Percentiles rank a stretch among this genome's conserved stretches.
These are phyloP conservation scores for Pestalotiopsis sp. DNA, from an alignment of 2,329 filamentous ascomycete genomes.

Conservation along the genomic window DNA sequence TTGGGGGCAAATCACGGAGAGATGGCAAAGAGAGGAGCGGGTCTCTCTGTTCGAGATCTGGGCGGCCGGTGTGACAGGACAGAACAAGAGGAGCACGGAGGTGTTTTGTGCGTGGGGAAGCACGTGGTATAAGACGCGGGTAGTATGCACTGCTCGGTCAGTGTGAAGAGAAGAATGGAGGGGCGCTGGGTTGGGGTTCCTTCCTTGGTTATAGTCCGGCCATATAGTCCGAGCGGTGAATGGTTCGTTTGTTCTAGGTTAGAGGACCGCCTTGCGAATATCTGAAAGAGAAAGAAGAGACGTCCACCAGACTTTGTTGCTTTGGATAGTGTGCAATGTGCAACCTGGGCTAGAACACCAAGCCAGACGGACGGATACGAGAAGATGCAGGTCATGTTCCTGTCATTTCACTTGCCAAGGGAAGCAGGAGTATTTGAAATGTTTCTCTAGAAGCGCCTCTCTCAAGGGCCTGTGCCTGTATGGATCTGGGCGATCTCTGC, in stretches of 20 bases:
- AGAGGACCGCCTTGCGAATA: background rate
- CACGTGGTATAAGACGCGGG: no score
- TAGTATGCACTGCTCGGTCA: no score
- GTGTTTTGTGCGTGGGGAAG: background rate
- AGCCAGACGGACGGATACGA: background rate
- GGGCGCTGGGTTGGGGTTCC: background rate
- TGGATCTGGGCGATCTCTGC: background rate
- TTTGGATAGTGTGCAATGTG: background rate
- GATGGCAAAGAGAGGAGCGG: no score
- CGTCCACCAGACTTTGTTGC: background rate
- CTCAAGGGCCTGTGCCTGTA: background rate
- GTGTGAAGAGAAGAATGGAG: background rate
- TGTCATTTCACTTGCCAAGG: constrained; percentile 10
- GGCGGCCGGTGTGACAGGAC: no score
- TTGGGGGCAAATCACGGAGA: no score
- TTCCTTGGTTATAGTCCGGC: background rate
- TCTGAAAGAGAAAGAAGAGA: background rate
- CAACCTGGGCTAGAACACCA: no score
- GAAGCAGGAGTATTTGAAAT: background rate
- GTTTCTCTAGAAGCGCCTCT: background rate
- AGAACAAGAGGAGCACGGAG: background rate
- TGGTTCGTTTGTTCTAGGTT: background rate
- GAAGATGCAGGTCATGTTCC: background rate
- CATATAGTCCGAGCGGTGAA: background rate
- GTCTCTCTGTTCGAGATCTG: no score